Evolutionary conservation across 2,329 filamentous ascomycete genomes (phyloP).

Genomic region (Epichloe elymi): DNA sequence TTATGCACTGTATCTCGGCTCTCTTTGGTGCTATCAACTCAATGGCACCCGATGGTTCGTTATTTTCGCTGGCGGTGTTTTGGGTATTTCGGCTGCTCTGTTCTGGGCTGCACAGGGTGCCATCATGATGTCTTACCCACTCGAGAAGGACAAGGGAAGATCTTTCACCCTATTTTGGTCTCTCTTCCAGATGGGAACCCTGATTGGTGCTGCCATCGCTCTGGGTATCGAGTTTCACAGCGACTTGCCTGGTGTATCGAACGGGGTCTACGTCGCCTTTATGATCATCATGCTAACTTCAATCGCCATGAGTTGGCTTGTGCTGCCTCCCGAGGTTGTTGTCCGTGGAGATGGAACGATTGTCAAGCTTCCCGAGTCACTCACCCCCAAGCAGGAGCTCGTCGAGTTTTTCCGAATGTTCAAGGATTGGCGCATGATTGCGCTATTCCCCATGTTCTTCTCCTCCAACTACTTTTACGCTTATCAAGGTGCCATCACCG

Average conservation of each 20-base stretch:
- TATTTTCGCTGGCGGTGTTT: constrained; percentile 58
- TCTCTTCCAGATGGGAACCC: constrained; percentile 83
- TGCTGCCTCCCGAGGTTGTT: constrained; percentile 6
- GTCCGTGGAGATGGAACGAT: constrained; percentile 7
- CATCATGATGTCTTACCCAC: constrained; percentile 82
- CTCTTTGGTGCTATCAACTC: constrained; percentile 5
- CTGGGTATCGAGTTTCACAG: constrained; percentile 5
- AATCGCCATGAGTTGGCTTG: constrained; percentile 8
- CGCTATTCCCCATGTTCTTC: constrained; percentile 72
- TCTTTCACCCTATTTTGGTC: constrained; percentile 91
- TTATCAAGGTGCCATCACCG: constrained; percentile 66
- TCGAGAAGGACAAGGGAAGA: constrained; percentile 66
- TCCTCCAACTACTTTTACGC: constrained; percentile 75
- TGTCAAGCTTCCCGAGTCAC: constrained; percentile 3
- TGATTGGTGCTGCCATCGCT: constrained; percentile 49
- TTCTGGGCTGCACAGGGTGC: constrained; percentile 73
- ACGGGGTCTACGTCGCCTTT: constrained; percentile 4
- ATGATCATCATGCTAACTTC: constrained; percentile 8
- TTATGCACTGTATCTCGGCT: constrained; percentile 5
- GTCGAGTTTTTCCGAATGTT: constrained; percentile 9
- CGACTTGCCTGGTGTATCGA: constrained; percentile 2
- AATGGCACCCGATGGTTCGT: constrained; percentile 5
- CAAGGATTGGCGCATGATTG: constrained; percentile 34
- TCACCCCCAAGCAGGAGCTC: constrained; percentile 6
- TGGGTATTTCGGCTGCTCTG: constrained; percentile 65